Evolutionary conservation across 1,139 yeast species (phyloP), one percentile per base, ranked within the genome.

Genomic region (Scheffersomyces cryptocercus): DNA sequence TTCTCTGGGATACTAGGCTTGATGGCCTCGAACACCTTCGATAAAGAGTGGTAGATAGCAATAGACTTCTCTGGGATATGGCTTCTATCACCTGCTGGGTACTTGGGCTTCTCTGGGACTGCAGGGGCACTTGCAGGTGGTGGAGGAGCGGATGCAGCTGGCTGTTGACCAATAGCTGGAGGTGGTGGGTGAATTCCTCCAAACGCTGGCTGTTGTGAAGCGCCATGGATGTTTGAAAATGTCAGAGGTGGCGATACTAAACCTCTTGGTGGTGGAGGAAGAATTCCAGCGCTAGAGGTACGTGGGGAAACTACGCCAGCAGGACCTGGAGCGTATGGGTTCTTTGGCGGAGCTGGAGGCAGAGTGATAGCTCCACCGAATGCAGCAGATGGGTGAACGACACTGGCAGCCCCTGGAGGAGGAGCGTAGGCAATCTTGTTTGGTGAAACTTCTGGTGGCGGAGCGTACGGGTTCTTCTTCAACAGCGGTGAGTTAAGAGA

Each of bases 1-100:
- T 81, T 84, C 44, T 81, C 87, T 16, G 97, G 97, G 39, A 90
- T 79, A 39, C 73, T 72, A 15, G 96, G 95, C 54, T 83, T 81
- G 24, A 88, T 82, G 20, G 80, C 74, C 36, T 74, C 79, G 51
- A 88, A 65, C 51, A 82, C 82, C 5, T 65, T 61, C 20, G 73
- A 70, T 47, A 93, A 75, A 24, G 72, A 71, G 28, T 77, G 73
- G 56, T 70, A 82, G 40, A 93, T 81, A n/a, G 85, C 83, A 49
- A 65, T 59, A 2, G 84, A 76, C 8, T 71, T 73, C 4, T 68
- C 77, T 2, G 90, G 79, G 49, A 88, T 85, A 56, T 85, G 93
- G 2, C 79, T 64, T 55, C 91, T 77, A 59, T 85, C 93, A 28
- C 91, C 93, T 9, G 80, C 59, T 33, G 91, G 89, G 56, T 78